Percentiles rank a stretch among this genome's conserved stretches.
Evolutionary conservation across 2,329 filamentous ascomycete genomes (phyloP).

Genomic region (Hyphodiscus sp.): DNA sequence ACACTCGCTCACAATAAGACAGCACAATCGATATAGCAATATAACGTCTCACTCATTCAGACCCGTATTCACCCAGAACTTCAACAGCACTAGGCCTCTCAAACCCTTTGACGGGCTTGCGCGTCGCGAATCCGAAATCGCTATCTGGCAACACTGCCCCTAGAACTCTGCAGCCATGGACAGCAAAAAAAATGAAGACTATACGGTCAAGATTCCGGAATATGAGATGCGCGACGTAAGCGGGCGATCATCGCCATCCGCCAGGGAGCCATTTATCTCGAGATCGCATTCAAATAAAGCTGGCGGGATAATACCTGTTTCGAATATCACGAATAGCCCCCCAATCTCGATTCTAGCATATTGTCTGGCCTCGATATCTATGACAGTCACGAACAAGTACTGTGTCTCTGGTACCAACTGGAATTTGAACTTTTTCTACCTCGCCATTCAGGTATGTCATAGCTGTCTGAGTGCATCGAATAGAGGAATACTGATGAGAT

Average conservation of each 20-base stretch:
- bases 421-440: conserved; percentile 95
- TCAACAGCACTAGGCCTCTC: neutral
- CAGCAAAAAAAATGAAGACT: conserved; percentile 86
- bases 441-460: conserved; percentile 75
- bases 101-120: conserved; percentile 9
- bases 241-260: conserved; percentile 31
- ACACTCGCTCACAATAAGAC: neutral
- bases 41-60: neutral
- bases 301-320: conserved; percentile 16
- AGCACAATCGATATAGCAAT: neutral
- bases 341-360: conserved; percentile 79
- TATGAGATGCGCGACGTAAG: conserved; percentile 31
- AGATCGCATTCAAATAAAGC: conserved; percentile 31
- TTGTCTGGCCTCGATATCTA: conserved; percentile 93
- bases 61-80: neutral
- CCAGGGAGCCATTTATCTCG: conserved; percentile 30
- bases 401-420: conserved; percentile 85
- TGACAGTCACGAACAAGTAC: conserved; percentile 99
- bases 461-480: conserved; percentile 2
- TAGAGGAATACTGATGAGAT: conserved; percentile 6
- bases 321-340: conserved; percentile 63
- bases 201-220: conserved; percentile 58
- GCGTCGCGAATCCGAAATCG: conserved; percentile 5
- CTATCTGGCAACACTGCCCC: conserved; percentile 4
- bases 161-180: conserved; percentile 51